Evolutionary conservation across 164 flowering plant genomes (phyloP).

Genomic region (Houttuynia cordata): DNA sequence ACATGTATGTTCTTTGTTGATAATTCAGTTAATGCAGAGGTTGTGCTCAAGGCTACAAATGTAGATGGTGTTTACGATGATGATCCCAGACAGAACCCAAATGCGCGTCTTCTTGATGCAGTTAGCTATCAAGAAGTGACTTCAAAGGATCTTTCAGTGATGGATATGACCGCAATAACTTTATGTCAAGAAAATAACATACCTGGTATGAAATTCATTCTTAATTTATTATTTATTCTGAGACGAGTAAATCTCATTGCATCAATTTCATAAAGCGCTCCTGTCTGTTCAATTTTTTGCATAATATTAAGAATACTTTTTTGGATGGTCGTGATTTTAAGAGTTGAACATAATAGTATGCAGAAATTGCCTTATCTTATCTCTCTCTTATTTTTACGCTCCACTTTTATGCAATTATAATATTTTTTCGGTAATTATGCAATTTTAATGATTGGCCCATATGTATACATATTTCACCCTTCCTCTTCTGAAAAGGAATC

Average conservation of each 20-base stretch:
- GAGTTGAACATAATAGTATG: too few relatives aligned
- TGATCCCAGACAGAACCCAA: slow-evolving; percentile 66
- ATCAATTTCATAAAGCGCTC: too few relatives aligned
- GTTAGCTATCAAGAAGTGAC: slow-evolving; percentile 81
- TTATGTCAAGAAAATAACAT: slow-evolving; percentile 93
- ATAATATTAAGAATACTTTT: too few relatives aligned
- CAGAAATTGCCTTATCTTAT: too few relatives aligned
- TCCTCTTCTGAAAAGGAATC: too few relatives aligned
- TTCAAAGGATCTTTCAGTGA: slow-evolving; percentile 85
- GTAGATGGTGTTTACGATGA: slow-evolving; percentile 91
- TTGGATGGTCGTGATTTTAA: too few relatives aligned
- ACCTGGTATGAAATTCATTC: slow-evolving; percentile 68
- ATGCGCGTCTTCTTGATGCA: slow-evolving; percentile 68
- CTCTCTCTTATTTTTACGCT: too few relatives aligned
- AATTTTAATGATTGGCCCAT: too few relatives aligned
- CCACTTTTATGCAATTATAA: too few relatives aligned
- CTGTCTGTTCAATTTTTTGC: too few relatives aligned
- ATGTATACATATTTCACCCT: too few relatives aligned
- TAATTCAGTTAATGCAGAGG: slow-evolving; percentile 88
- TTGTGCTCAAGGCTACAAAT: slow-evolving; percentile 92
- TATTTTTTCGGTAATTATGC: too few relatives aligned
- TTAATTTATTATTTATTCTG: background rate
- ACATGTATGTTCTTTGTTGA: background rate
- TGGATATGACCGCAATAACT: slow-evolving; percentile 98
- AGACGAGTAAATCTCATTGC: background rate